Evolutionary conservation across 2,329 filamentous ascomycete species (phyloP), one percentile per base, ranked within the genome.

Genomic region (Passalora sequoiae): DNA sequence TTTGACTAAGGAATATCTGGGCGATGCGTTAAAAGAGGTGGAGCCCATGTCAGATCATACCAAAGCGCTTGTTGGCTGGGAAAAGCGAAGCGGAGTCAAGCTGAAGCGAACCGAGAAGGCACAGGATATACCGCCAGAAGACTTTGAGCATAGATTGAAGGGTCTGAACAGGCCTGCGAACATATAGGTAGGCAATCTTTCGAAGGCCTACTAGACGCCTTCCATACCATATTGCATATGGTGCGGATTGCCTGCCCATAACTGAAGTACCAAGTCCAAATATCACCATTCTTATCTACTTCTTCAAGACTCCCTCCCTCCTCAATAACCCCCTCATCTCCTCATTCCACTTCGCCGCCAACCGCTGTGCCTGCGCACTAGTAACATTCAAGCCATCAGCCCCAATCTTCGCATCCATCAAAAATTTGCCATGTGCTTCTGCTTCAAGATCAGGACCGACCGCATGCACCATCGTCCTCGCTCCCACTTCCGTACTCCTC

Each of bases 391-490:
- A 28, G 16, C 42, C 31, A 17, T 50, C 44, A 29, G 36, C 30
- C 10, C 25, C 30, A n/a, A 66, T 44, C 43, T 53, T 37, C 4
- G 58, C 60, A 42, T 69, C 60, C 38, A 55, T 60, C 35, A 68
- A 42, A 43, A 67, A 69, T 47, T 63, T 50, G 0, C 66, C 67
- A 51, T 69, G 65, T 1, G 51, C 57, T 37, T 63, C 60, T 1
- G 41, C 37, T 0, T 63, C 60, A 19, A 55, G n/a, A 6, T 50
- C 29, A 15, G 53, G 54, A 9, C 35, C 38, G 2, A 58, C 63
- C 3, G 59, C 66, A 40, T 62, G 56, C 1, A 66, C 62, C 10
- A 68, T 51, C 9, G 59, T 65, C n/a, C 65, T 46, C 8, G 57
- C 58, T 1, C 66, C 66, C 2, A 58, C 55, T 40, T 68, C 65